Percentiles rank a stretch among this genome's conserved stretches.
Conservation (phyloP, 176 grass and related monocot species). For the Chloris gayana region DNA sequence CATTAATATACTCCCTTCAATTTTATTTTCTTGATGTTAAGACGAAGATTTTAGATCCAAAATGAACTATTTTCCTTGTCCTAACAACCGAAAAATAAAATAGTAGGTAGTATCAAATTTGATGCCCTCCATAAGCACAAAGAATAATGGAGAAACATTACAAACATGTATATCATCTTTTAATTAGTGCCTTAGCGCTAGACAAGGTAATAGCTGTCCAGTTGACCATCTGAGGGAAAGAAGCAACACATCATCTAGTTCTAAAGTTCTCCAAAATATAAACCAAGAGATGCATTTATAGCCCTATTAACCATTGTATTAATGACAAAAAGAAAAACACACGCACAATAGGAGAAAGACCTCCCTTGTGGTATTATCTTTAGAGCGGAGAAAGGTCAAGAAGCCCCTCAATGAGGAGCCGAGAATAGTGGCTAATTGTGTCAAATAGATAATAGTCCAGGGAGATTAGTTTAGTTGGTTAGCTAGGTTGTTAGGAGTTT, state of each 20-base stretch:
- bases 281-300: slow-evolving; percentile 10
- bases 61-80: too few relatives aligned
- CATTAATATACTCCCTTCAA: background rate
- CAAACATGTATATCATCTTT: slow-evolving; percentile 5
- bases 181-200: background rate
- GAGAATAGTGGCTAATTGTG: too few relatives aligned
- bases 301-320: background rate
- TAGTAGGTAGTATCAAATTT: background rate
- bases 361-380: too few relatives aligned
- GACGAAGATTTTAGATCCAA: too few relatives aligned
- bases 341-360: too few relatives aligned
- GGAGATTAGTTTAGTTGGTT: too few relatives aligned
- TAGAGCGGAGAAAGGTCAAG: too few relatives aligned
- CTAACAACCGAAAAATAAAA: too few relatives aligned
- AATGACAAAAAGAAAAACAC: background rate
- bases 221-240: background rate
- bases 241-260: slow-evolving; percentile 10
- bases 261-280: background rate
- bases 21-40: too few relatives aligned
- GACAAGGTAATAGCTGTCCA: background rate
- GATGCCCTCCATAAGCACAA: background rate
- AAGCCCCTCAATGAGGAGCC: too few relatives aligned
- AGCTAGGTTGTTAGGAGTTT: too few relatives aligned
- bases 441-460: too few relatives aligned
- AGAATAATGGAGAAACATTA: slow-evolving; percentile 2